A percentile compares a stretch with the other conserved stretches of the same genome.
These are phyloP conservation scores for Vitis riparia DNA, from an alignment of 164 flowering plant species.

Conservation along the genomic window DNA sequence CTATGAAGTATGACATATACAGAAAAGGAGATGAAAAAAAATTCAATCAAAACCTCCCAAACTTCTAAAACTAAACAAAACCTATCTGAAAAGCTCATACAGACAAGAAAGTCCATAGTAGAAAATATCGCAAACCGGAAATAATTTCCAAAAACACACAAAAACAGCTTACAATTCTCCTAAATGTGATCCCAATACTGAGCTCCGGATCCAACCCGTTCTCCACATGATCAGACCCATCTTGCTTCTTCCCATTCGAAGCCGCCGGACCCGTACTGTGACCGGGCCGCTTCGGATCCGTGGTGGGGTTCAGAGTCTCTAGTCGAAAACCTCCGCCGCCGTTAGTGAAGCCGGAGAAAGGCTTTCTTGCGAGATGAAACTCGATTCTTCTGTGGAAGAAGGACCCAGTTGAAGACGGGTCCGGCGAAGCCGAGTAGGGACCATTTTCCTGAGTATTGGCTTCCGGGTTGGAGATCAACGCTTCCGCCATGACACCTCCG, in stretches of 20 bases:
- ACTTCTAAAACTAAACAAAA: too few species aligned
- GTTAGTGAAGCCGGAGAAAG: conserved; percentile 29
- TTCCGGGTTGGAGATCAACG: conserved; percentile 11
- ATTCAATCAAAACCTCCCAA: too few species aligned
- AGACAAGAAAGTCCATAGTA: too few species aligned
- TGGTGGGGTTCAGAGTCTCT: conserved; percentile 66
- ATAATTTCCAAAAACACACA: background rate
- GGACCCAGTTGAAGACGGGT: conserved; percentile 13
- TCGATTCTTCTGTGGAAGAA: conserved; percentile 47
- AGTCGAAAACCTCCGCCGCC: conserved; percentile 47
- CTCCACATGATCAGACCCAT: conserved; percentile 32
- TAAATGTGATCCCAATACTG: conserved; percentile 51
- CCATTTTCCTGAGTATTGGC: conserved; percentile 11
- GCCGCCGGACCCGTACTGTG: conserved; percentile 7
- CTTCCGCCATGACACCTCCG: conserved; percentile 16
- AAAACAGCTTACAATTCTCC: conserved; percentile 67
- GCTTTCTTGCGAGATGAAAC: conserved; percentile 59
- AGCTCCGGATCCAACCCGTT: conserved; percentile 72
- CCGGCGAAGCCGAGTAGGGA: conserved; percentile 1
- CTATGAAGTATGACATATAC: too few species aligned
- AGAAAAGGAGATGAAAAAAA: too few species aligned
- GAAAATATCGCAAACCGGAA: background rate
- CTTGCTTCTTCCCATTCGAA: conserved; percentile 30
- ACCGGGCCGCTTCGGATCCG: background rate
- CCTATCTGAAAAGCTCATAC: too few species aligned